Base-by-base conservation (phyloP, 140 eudicot species). In the Stevia rebaudiana region DNA sequence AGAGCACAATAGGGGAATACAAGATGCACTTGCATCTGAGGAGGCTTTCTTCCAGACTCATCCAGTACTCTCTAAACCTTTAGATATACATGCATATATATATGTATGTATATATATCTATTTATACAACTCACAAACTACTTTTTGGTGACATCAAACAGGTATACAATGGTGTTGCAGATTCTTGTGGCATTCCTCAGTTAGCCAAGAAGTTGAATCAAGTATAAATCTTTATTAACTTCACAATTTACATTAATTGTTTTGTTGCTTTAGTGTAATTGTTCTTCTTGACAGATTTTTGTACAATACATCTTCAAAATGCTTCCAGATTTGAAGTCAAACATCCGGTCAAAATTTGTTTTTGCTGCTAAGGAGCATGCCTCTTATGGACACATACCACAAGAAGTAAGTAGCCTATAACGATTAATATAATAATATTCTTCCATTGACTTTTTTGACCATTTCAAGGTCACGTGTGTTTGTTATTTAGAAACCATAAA, bases 1-100 rank as follows among this genome's bases (percentile, higher is more conserved):
- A 54, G 70, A 61, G 53, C 19, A 77, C 21, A 92, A 83, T 41
- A 84, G 89, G 63, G 77, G 84, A 60, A 88, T 92, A 46, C 88
- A 92, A 73, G 96, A 88, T 69, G 98, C 98, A 36, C 95, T 92
- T 70, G 76, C 74, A 44, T 96, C 96, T 18, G 98, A 92, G 80
- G 98, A 88, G 83, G 85, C 88, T 64, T 92, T 92, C 77, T 92
- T 92, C 65, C 88, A 86, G 39, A 81, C 84, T 70, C 98, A 84
- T 48, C 95, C 98, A 25, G 98, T n/a, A n/a, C n/a, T n/a, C n/a
- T n/a, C n/a, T n/a, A n/a, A n/a, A n/a, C n/a, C n/a, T n/a, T n/a
- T n/a, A n/a, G n/a, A n/a, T n/a, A n/a, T n/a, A n/a, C n/a, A n/a
- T n/a, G n/a, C n/a, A n/a, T n/a, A n/a, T n/a, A n/a, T n/a, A n/a